Evolutionary conservation across 2,329 filamentous ascomycete genomes (phyloP).

Genomic region (Cryphonectria carpinicola): DNA sequence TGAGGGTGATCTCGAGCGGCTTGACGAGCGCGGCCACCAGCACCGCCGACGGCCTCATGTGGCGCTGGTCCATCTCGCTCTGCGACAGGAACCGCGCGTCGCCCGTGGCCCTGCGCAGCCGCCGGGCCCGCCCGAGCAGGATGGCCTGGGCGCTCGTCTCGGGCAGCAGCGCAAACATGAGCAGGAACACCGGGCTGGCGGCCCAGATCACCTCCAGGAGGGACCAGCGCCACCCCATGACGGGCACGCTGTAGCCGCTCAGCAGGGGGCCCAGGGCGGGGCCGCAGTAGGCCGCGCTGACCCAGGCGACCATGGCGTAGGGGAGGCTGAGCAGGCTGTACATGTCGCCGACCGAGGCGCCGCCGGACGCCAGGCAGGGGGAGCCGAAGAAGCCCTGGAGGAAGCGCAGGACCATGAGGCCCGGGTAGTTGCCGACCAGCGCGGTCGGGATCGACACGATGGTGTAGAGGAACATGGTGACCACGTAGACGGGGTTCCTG

Average conservation of each 20-base stretch:
- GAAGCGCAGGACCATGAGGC: conserved; percentile 67
- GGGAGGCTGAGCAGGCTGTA: conserved; percentile 60
- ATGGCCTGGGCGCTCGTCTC: conserved; percentile 66
- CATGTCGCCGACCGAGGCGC: conserved; percentile 56
- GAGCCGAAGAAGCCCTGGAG: conserved; percentile 69
- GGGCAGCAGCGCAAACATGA: conserved; percentile 66
- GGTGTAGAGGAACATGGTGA: conserved; percentile 70
- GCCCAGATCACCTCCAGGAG: conserved; percentile 68
- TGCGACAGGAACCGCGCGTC: conserved; percentile 60
- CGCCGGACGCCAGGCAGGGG: conserved; percentile 65
- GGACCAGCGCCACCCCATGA: conserved; percentile 66
- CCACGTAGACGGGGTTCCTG: conserved; percentile 68
- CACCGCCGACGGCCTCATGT: conserved; percentile 52
- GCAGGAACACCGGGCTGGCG: conserved; percentile 59
- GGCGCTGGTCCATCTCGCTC: conserved; percentile 66
- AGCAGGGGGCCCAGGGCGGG: conserved; percentile 64
- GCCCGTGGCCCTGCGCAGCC: conserved; percentile 66
- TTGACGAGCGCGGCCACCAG: conserved; percentile 62
- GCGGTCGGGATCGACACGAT: conserved; percentile 68
- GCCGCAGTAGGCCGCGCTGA: conserved; percentile 49
- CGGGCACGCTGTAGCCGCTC: conserved; percentile 62
- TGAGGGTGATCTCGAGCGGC: conserved; percentile 62
- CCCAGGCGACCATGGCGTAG: conserved; percentile 64
- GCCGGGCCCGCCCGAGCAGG: conserved; percentile 61
- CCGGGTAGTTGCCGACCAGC: conserved; percentile 64